A percentile compares a stretch with the other conserved stretches of the same genome.
Evolutionary conservation across 2,329 filamentous ascomycete species (phyloP).

Genomic region (Monosporascus sp.): DNA sequence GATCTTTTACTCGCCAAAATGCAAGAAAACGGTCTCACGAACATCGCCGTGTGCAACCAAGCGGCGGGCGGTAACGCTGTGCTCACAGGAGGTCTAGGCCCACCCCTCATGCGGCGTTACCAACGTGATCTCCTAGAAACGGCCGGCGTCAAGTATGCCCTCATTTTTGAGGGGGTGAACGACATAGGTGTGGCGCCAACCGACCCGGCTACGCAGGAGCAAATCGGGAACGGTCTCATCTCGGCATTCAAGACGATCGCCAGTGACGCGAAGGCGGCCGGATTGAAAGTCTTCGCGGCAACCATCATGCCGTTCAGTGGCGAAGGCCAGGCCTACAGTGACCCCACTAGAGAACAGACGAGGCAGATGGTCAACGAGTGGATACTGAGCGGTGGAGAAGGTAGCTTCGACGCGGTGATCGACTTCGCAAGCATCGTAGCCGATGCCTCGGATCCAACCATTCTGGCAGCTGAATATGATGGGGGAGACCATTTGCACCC

Average conservation of each 20-base stretch:
- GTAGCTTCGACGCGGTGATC: conserved; percentile 53
- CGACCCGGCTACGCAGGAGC: conserved; percentile 40
- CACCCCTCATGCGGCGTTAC: conserved; percentile 54
- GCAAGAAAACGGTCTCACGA: conserved; percentile 39
- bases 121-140: conserved; percentile 59
- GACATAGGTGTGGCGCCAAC: conserved; percentile 54
- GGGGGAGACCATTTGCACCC: conserved; percentile 63
- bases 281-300: conserved; percentile 54
- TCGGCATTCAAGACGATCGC: conserved; percentile 56
- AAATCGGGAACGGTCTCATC: conserved; percentile 46
- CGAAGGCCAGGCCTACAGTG: conserved; percentile 48
- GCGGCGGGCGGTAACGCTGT: conserved; percentile 66
- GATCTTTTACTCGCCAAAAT: conserved; percentile 49
- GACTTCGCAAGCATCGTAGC: conserved; percentile 57
- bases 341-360: conserved; percentile 49
- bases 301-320: conserved; percentile 62
- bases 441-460: conserved; percentile 42
- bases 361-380: conserved; percentile 55
- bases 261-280: conserved; percentile 45
- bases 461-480: conserved; percentile 47
- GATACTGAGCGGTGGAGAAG: conserved; percentile 45
- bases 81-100: conserved; percentile 56
- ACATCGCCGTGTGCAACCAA: conserved; percentile 57
- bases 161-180: conserved; percentile 66
- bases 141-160: conserved; percentile 52